Percentiles rank a stretch among this genome's conserved stretches.
These are phyloP conservation scores for Pyracantha coccinea DNA, from an alignment of 331 rosid species.

Conservation along the genomic window DNA sequence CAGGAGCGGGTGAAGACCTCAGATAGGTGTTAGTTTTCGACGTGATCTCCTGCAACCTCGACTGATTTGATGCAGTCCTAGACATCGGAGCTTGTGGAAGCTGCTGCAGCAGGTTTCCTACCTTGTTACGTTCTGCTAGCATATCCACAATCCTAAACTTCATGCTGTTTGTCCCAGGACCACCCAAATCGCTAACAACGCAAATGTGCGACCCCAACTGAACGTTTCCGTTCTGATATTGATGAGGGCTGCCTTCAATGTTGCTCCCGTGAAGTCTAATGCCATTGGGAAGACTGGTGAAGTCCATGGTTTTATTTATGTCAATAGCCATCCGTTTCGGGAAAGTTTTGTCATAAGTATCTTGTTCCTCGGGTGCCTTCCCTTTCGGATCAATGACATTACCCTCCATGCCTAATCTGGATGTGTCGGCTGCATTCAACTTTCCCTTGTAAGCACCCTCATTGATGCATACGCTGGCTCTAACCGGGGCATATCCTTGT, in stretches of 20 bases:
- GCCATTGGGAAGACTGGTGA: neutral
- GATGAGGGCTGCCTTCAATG: neutral
- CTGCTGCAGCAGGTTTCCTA: neutral
- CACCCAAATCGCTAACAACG: conserved; percentile 4
- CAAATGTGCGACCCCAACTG: conserved; percentile 12
- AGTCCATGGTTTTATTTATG: neutral
- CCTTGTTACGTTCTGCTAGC: neutral
- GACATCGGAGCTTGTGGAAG: conserved; percentile 9
- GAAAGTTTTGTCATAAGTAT: neutral
- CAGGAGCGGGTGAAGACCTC: neutral
- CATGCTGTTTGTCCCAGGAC: neutral
- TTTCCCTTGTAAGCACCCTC: conserved; percentile 3
- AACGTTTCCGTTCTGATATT: neutral
- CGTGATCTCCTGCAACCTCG: conserved; percentile 8
- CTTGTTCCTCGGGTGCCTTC: neutral
- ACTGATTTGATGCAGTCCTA: neutral
- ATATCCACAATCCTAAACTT: conserved; percentile 9
- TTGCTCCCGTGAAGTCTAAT: neutral
- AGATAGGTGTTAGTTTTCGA: neutral
- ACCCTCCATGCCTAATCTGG: neutral
- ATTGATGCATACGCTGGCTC: neutral
- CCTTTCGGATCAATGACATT: neutral
- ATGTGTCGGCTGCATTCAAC: neutral
- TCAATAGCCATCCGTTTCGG: neutral
- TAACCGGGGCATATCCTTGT: neutral